Percentiles rank a stretch among this genome's conserved stretches.
Conservation (phyloP, 768 basidiomycete genomes). For the Gloeopeniophorella convolvens region DNA sequence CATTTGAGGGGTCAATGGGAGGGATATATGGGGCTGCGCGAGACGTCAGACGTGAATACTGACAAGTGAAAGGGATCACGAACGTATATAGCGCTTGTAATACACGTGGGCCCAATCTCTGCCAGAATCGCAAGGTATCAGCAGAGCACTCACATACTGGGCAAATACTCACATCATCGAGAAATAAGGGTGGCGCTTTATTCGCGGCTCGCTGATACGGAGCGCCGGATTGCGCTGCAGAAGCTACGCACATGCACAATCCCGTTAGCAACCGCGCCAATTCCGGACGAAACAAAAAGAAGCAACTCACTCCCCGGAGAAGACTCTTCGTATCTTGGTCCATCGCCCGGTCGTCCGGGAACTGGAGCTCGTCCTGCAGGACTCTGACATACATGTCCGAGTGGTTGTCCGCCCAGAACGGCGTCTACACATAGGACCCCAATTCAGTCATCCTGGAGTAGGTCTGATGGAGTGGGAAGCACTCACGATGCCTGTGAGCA, state of each 20-base stretch:
- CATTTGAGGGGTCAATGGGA: constrained; percentile 84
- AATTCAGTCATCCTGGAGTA: constrained; percentile 12
- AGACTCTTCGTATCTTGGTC: constrained; percentile 94
- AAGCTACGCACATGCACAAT: constrained; percentile 43
- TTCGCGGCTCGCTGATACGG: constrained; percentile 86
- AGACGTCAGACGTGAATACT: constrained; percentile 13
- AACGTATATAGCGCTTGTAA: constrained; percentile 90
- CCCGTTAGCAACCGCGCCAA: not conserved
- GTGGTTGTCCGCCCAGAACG: constrained; percentile 89
- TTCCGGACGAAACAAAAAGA: not conserved
- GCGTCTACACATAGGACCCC: constrained; percentile 50
- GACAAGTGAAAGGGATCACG: constrained; percentile 29
- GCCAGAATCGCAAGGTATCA: constrained; percentile 22
- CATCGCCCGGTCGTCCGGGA: constrained; percentile 87
- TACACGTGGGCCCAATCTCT: constrained; percentile 94
- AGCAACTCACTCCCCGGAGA: constrained; percentile 75
- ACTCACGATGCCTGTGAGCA: constrained; percentile 91
- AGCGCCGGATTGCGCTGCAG: constrained; percentile 90
- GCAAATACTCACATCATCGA: constrained; percentile 66
- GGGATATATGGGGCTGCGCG: constrained; percentile 83
- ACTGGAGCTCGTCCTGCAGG: constrained; percentile 81
- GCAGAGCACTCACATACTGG: constrained; percentile 35
- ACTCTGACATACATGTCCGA: constrained; percentile 94
- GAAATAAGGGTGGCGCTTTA: constrained; percentile 94
- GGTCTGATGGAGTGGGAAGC: constrained; percentile 17